Conservation (phyloP, 2,329 filamentous ascomycete genomes). For the Claviceps pazoutovae region DNA sequence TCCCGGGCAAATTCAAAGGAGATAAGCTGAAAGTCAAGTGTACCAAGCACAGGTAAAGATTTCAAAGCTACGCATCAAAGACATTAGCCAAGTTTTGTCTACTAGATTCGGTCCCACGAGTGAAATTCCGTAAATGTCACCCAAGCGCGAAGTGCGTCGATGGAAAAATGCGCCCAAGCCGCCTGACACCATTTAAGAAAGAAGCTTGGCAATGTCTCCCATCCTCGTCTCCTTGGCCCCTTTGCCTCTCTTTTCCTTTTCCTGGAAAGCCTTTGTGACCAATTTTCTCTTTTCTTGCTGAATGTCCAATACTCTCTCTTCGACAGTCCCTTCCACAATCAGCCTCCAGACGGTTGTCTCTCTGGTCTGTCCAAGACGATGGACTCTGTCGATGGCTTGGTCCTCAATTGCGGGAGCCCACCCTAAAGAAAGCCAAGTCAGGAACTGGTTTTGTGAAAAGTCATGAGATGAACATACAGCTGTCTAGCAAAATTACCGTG, state of each 20-base stretch:
- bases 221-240: slow-evolving; percentile 44
- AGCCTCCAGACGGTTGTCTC: slow-evolving; percentile 68
- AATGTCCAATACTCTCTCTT: slow-evolving; percentile 66
- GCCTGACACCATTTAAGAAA: slow-evolving; percentile 14
- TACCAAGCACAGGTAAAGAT: no score
- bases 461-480: slow-evolving; percentile 32
- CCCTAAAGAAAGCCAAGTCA: slow-evolving; percentile 29
- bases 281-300: slow-evolving; percentile 68
- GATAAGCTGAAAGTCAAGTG: no score
- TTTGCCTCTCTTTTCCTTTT: slow-evolving; percentile 40
- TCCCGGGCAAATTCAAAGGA: background rate
- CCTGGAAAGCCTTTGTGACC: slow-evolving; percentile 66
- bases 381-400: slow-evolving; percentile 78
- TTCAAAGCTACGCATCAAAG: no score
- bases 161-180: background rate
- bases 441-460: background rate
- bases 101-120: background rate
- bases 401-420: slow-evolving; percentile 91
- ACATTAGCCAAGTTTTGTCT: background rate
- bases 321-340: slow-evolving; percentile 67
- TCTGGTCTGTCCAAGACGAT: slow-evolving; percentile 69
- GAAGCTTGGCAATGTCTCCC: slow-evolving; percentile 38
- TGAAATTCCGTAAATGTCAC: no score
- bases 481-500: slow-evolving; percentile 71
- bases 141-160: background rate